These are phyloP conservation scores for Eucalyptus pumila DNA, from an alignment of 345 rosid species.

Conservation along the genomic window DNA sequence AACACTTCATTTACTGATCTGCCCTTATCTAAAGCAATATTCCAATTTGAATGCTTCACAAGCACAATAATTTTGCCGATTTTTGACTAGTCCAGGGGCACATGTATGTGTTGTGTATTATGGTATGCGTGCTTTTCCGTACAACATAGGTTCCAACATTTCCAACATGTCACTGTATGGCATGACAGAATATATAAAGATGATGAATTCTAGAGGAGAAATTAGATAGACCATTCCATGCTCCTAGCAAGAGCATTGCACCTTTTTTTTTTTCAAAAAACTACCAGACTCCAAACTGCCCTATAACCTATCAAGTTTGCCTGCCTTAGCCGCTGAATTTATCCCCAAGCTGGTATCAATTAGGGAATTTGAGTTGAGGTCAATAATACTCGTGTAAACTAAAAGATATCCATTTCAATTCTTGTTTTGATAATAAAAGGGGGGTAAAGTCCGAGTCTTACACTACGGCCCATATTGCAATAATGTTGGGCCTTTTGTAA, in stretches of 20 bases:
- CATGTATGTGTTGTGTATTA: neutral
- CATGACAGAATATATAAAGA: neutral
- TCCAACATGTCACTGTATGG: neutral
- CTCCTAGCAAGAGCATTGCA: neutral
- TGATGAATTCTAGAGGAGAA: neutral
- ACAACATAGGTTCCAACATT: neutral
- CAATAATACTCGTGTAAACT: neutral
- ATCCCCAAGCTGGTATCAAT: neutral
- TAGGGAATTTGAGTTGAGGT: neutral
- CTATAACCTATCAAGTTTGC: neutral
- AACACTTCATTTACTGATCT: neutral
- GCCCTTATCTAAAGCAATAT: neutral
- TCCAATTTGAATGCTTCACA: neutral
- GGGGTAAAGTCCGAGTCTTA: neutral
- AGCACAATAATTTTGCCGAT: neutral
- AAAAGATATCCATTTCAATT: neutral
- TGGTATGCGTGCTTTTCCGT: rapidly evolving
- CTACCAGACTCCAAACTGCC: neutral
- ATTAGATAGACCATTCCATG: neutral
- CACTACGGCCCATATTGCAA: neutral
- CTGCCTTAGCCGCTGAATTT: neutral
- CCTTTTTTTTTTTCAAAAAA: neutral
- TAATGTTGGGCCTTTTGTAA: neutral
- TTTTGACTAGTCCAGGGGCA: neutral
- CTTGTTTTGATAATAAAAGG: neutral